Percentiles rank a stretch among this genome's conserved stretches.
These are phyloP conservation scores for Ophiostoma fasciatum DNA, from an alignment of 2,329 filamentous ascomycete genomes.

Conservation along the genomic window DNA sequence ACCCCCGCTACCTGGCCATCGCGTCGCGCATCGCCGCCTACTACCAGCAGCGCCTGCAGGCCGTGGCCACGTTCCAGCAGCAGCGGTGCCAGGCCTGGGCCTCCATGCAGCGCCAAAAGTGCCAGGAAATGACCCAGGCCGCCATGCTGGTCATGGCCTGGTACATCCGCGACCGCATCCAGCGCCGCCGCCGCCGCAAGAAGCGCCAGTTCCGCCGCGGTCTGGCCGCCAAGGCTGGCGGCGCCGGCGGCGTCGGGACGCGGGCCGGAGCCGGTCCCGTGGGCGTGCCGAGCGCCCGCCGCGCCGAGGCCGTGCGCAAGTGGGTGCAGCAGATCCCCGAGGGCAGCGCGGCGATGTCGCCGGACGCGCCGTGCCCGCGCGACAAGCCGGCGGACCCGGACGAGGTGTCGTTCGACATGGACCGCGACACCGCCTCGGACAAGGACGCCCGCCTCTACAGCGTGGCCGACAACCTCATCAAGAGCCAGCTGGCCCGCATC, in stretches of 20 bases:
- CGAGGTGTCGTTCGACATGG: slow-evolving; percentile 26
- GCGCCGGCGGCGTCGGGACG: not conserved
- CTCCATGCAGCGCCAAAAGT: slow-evolving; percentile 29
- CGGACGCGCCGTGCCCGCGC: slow-evolving; percentile 14
- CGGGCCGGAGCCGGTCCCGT: not conserved
- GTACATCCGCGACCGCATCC: slow-evolving; percentile 33
- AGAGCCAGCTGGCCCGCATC: slow-evolving; percentile 29
- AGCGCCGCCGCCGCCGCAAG: slow-evolving; percentile 25
- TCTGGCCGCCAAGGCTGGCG: slow-evolving; percentile 12
- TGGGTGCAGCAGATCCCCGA: slow-evolving; percentile 29
- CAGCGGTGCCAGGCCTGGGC: slow-evolving; percentile 34
- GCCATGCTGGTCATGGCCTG: slow-evolving; percentile 34
- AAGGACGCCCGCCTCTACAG: slow-evolving; percentile 28
- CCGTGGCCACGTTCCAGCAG: slow-evolving; percentile 30
- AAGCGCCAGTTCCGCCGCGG: slow-evolving; percentile 27
- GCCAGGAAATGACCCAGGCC: slow-evolving; percentile 33
- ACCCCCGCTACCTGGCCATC: slow-evolving; percentile 30
- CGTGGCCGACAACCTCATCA: slow-evolving; percentile 32
- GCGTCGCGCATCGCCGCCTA: slow-evolving; percentile 31
- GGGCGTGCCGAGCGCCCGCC: slow-evolving; percentile 13
- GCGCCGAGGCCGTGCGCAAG: slow-evolving; percentile 26
- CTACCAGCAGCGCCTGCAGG: slow-evolving; percentile 33
- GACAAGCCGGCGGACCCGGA: slow-evolving; percentile 21
- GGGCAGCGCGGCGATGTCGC: slow-evolving; percentile 15
- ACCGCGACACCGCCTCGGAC: slow-evolving; percentile 23